Base-by-base conservation (phyloP, 441 rosid genomes). In the Kokia cookei region DNA sequence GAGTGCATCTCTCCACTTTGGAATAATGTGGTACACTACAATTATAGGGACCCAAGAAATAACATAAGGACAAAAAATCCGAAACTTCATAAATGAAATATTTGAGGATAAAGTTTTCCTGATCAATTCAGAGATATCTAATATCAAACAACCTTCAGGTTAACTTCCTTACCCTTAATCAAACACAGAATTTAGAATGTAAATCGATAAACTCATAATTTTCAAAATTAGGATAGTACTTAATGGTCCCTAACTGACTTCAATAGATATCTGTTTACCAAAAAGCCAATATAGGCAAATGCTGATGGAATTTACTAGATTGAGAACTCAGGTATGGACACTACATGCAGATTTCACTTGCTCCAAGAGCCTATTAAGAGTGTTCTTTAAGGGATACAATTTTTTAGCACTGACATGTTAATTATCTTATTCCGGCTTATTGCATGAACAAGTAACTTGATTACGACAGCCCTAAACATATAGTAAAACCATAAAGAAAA, bases 1-100 rank as follows among this genome's bases (percentile, higher is more conserved):
- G 95, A 76, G 69, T 84, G 92, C 73, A 86, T 71, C 73, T 88
- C 91, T 76, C 88, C 91, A 80, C 97, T 87, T 83, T 79, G 85
- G 77, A 93, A 95, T 55, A 95, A 79, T 47, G 88, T 77, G 57
- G 83, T 63, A 77, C 90, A 91, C 98, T 95, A 73, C 77, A 78
- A 82, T 19, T 75, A 78, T 54, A 63, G 76, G 45, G 68, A 74
- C 51, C 76, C 43, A 63, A 53, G 53, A 24, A 42, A 68, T 12
- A 51, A 27, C 66, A 35, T 37, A 64, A 67, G 71, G 47, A 29
- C 11, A 42, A 58, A 60, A 55, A 50, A 48, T 27, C 72, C 6
- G 22, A 76, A 74, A 76, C 67, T 74, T 65, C 73, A 69, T 61
- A n/a, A 14, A 59, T 26, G 17, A 50, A 64, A 73, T 65, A 70